Conservation (phyloP, 352 stramenopile genomes). For the Globisporangium cylindrosporum region DNA sequence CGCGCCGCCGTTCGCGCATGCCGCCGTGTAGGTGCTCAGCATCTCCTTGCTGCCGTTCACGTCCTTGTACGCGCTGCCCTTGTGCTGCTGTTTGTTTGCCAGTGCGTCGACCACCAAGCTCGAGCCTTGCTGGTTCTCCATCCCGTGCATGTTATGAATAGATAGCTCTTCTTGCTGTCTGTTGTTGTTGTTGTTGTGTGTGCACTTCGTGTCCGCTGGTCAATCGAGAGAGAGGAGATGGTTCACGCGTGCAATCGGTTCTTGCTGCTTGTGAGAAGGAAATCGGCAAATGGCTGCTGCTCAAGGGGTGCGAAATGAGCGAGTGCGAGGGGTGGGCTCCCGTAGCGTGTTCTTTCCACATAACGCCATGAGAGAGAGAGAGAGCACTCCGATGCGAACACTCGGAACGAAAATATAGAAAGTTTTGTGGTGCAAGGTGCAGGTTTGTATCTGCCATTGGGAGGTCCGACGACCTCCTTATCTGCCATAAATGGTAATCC, state of each 20-base stretch:
- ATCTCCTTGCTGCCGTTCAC: conserved; percentile 7
- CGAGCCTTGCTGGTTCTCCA: conserved; percentile 15
- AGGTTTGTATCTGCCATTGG: background rate
- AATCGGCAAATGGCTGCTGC: conserved; percentile 6
- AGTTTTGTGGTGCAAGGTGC: background rate
- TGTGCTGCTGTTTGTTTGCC: conserved; percentile 3
- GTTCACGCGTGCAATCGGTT: too few species aligned
- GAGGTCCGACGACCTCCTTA: background rate
- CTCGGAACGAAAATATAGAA: background rate
- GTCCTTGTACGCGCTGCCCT: background rate
- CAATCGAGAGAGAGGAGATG: background rate
- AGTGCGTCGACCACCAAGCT: conserved; percentile 5
- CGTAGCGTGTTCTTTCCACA: conserved; percentile 9
- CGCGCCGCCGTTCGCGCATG: background rate
- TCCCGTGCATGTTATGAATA: conserved; percentile 8
- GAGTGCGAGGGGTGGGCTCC: background rate
- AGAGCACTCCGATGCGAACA: background rate
- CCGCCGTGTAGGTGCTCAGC: background rate
- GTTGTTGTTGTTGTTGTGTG: background rate
- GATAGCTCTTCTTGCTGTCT: background rate
- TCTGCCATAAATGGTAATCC: background rate
- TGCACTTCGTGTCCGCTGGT: background rate
- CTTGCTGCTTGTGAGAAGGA: background rate
- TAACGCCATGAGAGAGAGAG: background rate
- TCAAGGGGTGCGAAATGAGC: conserved; percentile 2